Conservation (phyloP, 768 basidiomycete species). For the Auricularia sp. region DNA sequence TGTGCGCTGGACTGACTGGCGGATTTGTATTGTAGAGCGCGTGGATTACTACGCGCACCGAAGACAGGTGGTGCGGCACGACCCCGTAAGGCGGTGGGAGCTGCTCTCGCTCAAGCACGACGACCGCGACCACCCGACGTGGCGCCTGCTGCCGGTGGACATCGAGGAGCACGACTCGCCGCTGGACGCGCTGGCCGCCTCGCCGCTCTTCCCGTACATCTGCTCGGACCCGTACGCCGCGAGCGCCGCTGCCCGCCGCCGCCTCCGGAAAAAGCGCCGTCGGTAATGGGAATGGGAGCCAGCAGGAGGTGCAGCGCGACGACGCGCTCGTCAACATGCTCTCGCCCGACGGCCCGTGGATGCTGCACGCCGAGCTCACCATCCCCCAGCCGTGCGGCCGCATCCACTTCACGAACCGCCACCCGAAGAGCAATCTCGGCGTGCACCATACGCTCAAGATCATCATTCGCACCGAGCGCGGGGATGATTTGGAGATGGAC, state of each 20-base stretch:
- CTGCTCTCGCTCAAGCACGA: slow-evolving; percentile 53
- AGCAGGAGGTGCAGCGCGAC: slow-evolving; percentile 1
- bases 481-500: slow-evolving; percentile 56
- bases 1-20: too few species aligned
- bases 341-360: slow-evolving; percentile 68
- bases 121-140: slow-evolving; percentile 40
- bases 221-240: slow-evolving; percentile 14
- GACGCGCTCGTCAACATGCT: slow-evolving; percentile 25
- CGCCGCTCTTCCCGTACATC: slow-evolving; percentile 19
- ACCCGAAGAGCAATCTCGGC: slow-evolving; percentile 61
- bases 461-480: slow-evolving; percentile 71
- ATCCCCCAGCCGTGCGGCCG: slow-evolving; percentile 52
- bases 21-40: slow-evolving; percentile 68
- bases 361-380: slow-evolving; percentile 54
- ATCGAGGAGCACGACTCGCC: slow-evolving; percentile 57
- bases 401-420: slow-evolving; percentile 72
- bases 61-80: slow-evolving; percentile 57
- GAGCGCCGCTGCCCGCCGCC: slow-evolving; percentile 41
- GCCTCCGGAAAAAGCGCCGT: slow-evolving; percentile 20
- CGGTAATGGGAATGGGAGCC: background rate
- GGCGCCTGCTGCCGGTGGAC: slow-evolving; percentile 70
- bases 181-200: slow-evolving; percentile 35
- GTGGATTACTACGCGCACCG: slow-evolving; percentile 69
- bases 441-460: slow-evolving; percentile 74
- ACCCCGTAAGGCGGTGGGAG: slow-evolving; percentile 47